Percentiles rank a stretch among this genome's conserved stretches.
Evolutionary conservation across 2,329 filamentous ascomycete genomes (phyloP).

Genomic region (Sphaerulina vaccinii): DNA sequence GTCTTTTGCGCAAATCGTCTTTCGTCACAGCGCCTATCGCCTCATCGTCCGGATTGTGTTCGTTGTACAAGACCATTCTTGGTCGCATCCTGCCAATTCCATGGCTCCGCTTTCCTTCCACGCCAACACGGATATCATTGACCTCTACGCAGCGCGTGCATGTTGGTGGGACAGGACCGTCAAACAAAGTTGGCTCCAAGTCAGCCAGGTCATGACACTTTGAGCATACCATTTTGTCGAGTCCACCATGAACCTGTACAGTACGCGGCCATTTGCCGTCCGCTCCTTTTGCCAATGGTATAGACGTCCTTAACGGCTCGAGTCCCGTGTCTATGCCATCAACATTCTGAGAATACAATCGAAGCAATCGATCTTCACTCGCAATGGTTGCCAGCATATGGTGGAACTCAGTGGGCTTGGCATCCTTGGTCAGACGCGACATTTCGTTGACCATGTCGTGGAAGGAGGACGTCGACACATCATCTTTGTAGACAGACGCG

Average conservation of each 20-base stretch:
- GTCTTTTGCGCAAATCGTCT: slow-evolving; percentile 78
- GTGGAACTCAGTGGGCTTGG: slow-evolving; percentile 84
- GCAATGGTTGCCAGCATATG: slow-evolving; percentile 88
- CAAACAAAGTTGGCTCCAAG: slow-evolving; percentile 77
- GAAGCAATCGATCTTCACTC: slow-evolving; percentile 79
- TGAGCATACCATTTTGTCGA: slow-evolving; percentile 95
- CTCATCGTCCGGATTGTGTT: slow-evolving; percentile 93
- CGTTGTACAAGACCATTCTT: slow-evolving; percentile 95
- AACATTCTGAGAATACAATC: slow-evolving; percentile 95
- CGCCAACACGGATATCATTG: slow-evolving; percentile 71
- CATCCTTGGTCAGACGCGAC: slow-evolving; percentile 72
- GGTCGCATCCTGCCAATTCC: slow-evolving; percentile 87
- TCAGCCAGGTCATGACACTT: slow-evolving; percentile 78
- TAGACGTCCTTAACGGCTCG: slow-evolving; percentile 72
- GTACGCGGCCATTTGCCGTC: slow-evolving; percentile 93
- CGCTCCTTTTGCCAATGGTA: slow-evolving; percentile 66
- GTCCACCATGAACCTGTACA: slow-evolving; percentile 87
- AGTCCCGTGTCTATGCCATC: slow-evolving; percentile 90
- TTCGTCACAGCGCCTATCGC: slow-evolving; percentile 89
- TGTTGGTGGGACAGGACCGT: slow-evolving; percentile 77
- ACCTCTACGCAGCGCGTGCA: slow-evolving; percentile 72
- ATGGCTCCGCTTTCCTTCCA: slow-evolving; percentile 84
- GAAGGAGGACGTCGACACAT: slow-evolving; percentile 82
- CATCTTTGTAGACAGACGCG: slow-evolving; percentile 93
- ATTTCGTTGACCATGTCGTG: slow-evolving; percentile 94